A percentile compares a stretch with the other conserved stretches of the same genome.
These are phyloP conservation scores for Linaria vulgaris DNA, from an alignment of 257 asterid species.

Conservation along the genomic window DNA sequence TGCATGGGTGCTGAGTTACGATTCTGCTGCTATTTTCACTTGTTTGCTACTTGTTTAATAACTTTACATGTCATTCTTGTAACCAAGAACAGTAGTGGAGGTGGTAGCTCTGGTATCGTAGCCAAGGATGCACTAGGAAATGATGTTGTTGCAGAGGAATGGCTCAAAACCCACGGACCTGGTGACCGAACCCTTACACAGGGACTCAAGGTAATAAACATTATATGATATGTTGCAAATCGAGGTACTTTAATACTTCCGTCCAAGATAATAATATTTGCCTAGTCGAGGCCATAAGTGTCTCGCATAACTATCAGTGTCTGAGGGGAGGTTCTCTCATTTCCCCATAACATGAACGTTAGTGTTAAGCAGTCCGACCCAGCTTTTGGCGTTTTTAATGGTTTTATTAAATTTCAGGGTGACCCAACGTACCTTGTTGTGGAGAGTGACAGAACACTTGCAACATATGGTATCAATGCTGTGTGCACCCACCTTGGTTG, in stretches of 20 bases:
- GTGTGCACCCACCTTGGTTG: conserved; percentile 98
- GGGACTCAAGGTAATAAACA: conserved; percentile 68
- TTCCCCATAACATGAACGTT: too few species aligned
- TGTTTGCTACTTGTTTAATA: background rate
- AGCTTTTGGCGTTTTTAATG: background rate
- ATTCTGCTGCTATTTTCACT: background rate
- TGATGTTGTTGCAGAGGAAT: conserved; percentile 62
- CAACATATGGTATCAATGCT: conserved; percentile 86
- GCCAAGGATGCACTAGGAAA: conserved; percentile 96
- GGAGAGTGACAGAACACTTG: conserved; percentile 84
- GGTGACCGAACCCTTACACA: conserved; percentile 88
- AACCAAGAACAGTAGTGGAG: conserved; percentile 50
- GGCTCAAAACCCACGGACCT: conserved; percentile 78
- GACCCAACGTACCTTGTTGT: conserved; percentile 96
- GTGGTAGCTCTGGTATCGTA: conserved; percentile 47
- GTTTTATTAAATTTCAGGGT: conserved; percentile 48
- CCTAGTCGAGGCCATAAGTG: background rate
- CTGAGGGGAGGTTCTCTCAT: too few species aligned
- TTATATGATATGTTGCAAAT: background rate
- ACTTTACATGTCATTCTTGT: background rate
- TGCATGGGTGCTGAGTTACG: too few species aligned
- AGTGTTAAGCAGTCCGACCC: too few species aligned
- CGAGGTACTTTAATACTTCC: background rate
- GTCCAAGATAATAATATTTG: background rate
- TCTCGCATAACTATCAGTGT: too few species aligned